Conservation (phyloP, 2,329 filamentous ascomycete species). For the Trichothecium roseum region DNA sequence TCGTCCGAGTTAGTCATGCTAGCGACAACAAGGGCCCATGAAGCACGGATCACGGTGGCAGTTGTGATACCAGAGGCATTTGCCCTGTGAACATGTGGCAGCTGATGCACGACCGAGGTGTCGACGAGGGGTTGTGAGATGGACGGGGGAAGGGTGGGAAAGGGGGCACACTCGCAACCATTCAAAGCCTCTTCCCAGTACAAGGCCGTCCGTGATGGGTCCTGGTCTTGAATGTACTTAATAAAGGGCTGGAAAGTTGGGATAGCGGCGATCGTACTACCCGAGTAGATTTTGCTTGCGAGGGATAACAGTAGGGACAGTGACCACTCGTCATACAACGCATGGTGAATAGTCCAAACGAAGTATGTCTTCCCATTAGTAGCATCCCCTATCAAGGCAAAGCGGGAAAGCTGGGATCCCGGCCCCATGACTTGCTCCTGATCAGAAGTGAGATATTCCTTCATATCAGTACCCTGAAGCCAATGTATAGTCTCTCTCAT, state of each 20-base stretch:
- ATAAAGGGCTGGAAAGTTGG: conserved; percentile 31
- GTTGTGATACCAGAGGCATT: neutral
- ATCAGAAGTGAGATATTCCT: too few species aligned
- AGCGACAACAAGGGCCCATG: conserved; percentile 38
- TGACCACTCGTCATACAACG: neutral
- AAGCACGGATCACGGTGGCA: conserved; percentile 10
- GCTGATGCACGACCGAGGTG: conserved; percentile 34
- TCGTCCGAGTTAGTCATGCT: conserved; percentile 31
- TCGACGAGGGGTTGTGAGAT: conserved; percentile 33
- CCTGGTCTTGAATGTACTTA: conserved; percentile 26
- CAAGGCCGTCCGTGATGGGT: conserved; percentile 21
- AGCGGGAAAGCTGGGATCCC: conserved; percentile 10
- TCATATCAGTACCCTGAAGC: conserved; percentile 21
- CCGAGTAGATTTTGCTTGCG: conserved; percentile 1
- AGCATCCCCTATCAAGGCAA: conserved; percentile 7
- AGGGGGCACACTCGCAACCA: conserved; percentile 26
- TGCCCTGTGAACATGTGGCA: conserved; percentile 12
- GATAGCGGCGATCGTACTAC: conserved; percentile 1
- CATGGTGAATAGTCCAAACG: conserved; percentile 9
- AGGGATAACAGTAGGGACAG: neutral
- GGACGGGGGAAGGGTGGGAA: conserved; percentile 29
- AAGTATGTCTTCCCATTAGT: conserved; percentile 3
- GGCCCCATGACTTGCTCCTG: conserved; percentile 14
- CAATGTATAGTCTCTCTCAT: conserved; percentile 21
- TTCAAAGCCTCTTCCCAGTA: conserved; percentile 32